phyloP scores from a whole-genome alignment of 148 eudicot genomes.

The Rhododendron henanense region DNA sequence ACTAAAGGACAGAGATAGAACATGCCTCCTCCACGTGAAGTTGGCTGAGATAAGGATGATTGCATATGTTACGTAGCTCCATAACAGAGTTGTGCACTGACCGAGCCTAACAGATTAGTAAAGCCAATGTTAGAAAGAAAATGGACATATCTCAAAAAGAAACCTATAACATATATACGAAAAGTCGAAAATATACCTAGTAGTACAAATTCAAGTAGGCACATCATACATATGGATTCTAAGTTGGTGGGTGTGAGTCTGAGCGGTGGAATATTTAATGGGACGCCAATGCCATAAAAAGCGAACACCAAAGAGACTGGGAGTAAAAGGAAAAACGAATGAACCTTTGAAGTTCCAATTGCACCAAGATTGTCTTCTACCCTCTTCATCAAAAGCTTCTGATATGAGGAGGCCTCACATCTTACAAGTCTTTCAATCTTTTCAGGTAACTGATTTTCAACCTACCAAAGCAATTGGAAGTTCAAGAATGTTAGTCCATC shows the following conservation, averaged over 20 bases:
- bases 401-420: slow-evolving; percentile 98
- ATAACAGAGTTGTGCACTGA: slow-evolving; percentile 94
- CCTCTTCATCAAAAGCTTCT: slow-evolving; percentile 94
- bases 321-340: slow-evolving; percentile 10
- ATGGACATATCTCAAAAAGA: background rate
- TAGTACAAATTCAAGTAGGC: background rate
- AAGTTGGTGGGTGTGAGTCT: background rate
- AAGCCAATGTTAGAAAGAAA: slow-evolving; percentile 6
- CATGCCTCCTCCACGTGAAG: slow-evolving; percentile 82
- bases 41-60: slow-evolving; percentile 97
- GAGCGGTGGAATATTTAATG: background rate
- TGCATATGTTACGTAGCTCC: slow-evolving; percentile 99
- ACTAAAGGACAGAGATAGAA: slow-evolving; percentile 17
- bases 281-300: background rate
- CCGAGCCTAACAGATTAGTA: slow-evolving; percentile 52
- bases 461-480: slow-evolving; percentile 40
- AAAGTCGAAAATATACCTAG: too few species aligned
- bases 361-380: slow-evolving; percentile 98
- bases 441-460: slow-evolving; percentile 87
- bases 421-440: slow-evolving; percentile 97
- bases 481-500: slow-evolving; percentile 1
- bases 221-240: background rate
- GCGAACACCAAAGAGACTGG: background rate
- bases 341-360: slow-evolving; percentile 81
- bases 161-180: background rate